These are phyloP conservation scores for Aspergillus niger DNA, from an alignment of 2,329 filamentous ascomycete genomes.

Conservation along the genomic window DNA sequence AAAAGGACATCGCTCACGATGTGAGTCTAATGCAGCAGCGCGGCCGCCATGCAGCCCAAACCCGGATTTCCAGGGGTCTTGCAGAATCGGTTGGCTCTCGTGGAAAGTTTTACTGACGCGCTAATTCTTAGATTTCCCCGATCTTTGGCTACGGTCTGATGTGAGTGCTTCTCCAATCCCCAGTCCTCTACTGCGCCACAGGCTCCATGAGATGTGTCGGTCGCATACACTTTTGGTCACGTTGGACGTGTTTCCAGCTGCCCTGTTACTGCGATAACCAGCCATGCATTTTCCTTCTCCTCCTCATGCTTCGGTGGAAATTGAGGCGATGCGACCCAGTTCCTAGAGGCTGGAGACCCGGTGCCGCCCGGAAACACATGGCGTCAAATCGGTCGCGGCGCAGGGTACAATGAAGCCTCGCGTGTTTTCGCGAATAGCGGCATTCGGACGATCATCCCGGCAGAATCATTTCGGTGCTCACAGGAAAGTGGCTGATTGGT, in stretches of 20 bases:
- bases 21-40: slow-evolving; percentile 34
- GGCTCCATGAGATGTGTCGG: slow-evolving; percentile 14
- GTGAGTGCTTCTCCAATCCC: slow-evolving; percentile 29
- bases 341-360: not conserved
- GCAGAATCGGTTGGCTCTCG: slow-evolving; percentile 42
- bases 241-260: slow-evolving; percentile 27
- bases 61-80: slow-evolving; percentile 29
- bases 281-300: not conserved
- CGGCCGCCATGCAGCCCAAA: slow-evolving; percentile 36
- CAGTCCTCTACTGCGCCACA: slow-evolving; percentile 28
- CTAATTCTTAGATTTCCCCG: slow-evolving; percentile 44
- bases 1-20: slow-evolving; percentile 41
- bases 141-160: slow-evolving; percentile 44
- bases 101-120: slow-evolving; percentile 38
- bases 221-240: slow-evolving; percentile 40
- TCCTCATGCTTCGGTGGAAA: not conserved
- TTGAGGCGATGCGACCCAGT: not conserved
- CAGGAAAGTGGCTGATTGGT: slow-evolving; percentile 17
- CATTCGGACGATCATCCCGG: slow-evolving; percentile 2
- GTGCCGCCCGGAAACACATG: not conserved
- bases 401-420: not conserved
- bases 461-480: not conserved
- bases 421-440: slow-evolving; percentile 18
- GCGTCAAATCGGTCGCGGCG: slow-evolving; percentile 3
- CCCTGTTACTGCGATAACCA: not conserved